These are phyloP conservation scores for Phytophthora cryptogea DNA, from an alignment of 352 stramenopile genomes.

Conservation along the genomic window DNA sequence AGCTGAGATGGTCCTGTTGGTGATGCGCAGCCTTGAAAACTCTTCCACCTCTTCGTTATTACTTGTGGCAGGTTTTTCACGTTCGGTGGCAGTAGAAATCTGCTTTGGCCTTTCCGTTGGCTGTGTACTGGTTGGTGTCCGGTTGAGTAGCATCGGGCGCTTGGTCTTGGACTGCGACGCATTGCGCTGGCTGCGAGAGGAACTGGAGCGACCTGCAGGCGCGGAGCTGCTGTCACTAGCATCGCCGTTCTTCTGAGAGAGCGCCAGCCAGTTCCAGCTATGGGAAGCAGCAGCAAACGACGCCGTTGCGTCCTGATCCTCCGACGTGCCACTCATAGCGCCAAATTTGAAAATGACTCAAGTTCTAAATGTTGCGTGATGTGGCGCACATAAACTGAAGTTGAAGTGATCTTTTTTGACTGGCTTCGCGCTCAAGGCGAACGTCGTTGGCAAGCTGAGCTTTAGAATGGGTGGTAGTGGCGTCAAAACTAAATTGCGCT, in stretches of 20 bases:
- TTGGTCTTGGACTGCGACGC: conserved; percentile 14
- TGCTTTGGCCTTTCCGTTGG: conserved; percentile 12
- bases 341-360: conserved; percentile 17
- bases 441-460: too few relatives aligned
- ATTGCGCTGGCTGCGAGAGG: conserved; percentile 15
- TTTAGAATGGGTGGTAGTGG: background rate
- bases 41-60: conserved; percentile 38
- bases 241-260: conserved; percentile 36
- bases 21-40: conserved; percentile 71
- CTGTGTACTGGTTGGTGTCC: conserved; percentile 12
- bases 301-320: conserved; percentile 3
- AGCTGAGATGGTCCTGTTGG: conserved; percentile 51
- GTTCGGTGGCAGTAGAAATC: conserved; percentile 21
- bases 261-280: conserved; percentile 59
- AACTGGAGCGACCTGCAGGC: conserved; percentile 14
- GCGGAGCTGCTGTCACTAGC: conserved; percentile 13
- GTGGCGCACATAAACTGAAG: conserved; percentile 9
- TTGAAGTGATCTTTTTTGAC: conserved; percentile 20
- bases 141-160: conserved; percentile 21
- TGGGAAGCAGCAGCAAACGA: conserved; percentile 18
- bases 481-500: too few relatives aligned
- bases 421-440: too few relatives aligned
- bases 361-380: background rate
- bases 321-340: conserved; percentile 16
- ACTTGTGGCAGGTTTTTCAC: conserved; percentile 15